A percentile compares a stretch with the other conserved stretches of the same genome.
phyloP scores from a whole-genome alignment of 2,329 filamentous ascomycete genomes.

The Diaporthe sp. region DNA sequence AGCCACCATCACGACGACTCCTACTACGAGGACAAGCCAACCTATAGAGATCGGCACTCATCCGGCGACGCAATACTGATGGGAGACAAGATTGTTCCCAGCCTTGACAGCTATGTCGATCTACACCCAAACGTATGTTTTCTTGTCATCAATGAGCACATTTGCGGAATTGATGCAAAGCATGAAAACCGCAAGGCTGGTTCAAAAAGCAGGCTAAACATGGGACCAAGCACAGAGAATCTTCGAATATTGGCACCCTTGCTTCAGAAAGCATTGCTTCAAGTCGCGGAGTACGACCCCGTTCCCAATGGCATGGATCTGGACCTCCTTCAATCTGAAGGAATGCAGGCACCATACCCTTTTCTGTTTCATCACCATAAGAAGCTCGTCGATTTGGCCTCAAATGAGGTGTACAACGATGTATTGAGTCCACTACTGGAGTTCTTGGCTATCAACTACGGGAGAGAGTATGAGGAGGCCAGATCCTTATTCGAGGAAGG shows the following conservation, averaged over 20 bases:
- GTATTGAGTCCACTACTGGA: not conserved
- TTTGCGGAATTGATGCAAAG: fast-evolving
- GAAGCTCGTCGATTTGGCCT: not conserved
- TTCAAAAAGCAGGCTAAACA: fast-evolving
- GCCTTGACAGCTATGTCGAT: not conserved
- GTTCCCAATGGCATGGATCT: fast-evolving
- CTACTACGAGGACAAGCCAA: not conserved
- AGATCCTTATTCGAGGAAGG: not conserved
- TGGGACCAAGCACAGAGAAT: not conserved
- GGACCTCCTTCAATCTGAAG: not conserved
- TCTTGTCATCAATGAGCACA: not conserved
- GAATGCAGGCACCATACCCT: not conserved
- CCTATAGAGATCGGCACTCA: not conserved
- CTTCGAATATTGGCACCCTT: not conserved
- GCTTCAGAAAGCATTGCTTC: not conserved
- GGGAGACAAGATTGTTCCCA: not conserved
- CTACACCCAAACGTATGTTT: not conserved
- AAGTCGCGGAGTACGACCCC: not conserved
- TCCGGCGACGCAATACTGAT: not conserved
- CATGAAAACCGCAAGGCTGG: not conserved
- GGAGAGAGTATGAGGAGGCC: not conserved
- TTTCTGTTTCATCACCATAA: slow-evolving; percentile 1
- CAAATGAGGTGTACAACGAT: fast-evolving
- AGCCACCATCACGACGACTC: not conserved
- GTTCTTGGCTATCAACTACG: not conserved